Evolutionary conservation across 805 yeast species (phyloP).

Genomic region (Nadsonia fulvescens): DNA sequence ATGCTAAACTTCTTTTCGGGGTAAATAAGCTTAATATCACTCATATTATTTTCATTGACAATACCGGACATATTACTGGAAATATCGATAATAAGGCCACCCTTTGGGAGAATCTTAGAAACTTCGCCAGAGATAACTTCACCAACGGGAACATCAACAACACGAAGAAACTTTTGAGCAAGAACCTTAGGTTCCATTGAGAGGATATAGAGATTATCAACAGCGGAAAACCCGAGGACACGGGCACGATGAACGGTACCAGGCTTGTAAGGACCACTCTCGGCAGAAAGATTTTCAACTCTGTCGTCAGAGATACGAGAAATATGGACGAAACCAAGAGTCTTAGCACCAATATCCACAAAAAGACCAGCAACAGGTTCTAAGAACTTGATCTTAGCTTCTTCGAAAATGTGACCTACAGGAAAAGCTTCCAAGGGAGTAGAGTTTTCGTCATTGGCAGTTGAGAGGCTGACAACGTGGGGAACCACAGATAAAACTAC

Average conservation of each 20-base stretch:
- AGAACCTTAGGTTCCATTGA: constrained; percentile 53
- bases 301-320: constrained; percentile 38
- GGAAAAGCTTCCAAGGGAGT: constrained; percentile 49
- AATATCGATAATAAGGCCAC: constrained; percentile 51
- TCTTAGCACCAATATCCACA: constrained; percentile 28
- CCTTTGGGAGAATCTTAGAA: constrained; percentile 35
- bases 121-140: constrained; percentile 37
- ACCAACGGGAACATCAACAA: constrained; percentile 65
- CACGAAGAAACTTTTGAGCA: constrained; percentile 44
- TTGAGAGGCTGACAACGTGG: constrained; percentile 25
- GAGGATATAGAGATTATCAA: constrained; percentile 50
- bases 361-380: constrained; percentile 22
- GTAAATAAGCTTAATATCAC: constrained; percentile 66
- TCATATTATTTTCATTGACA: constrained; percentile 59
- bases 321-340: constrained; percentile 58
- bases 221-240: constrained; percentile 46
- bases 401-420: constrained; percentile 47
- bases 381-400: constrained; percentile 38
- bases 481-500: constrained; percentile 48
- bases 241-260: constrained; percentile 65
- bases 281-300: constrained; percentile 16
- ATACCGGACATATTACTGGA: constrained; percentile 46
- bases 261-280: constrained; percentile 25
- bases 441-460: constrained; percentile 11
- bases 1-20: constrained; percentile 87